Evolutionary conservation across 106 monocot species (phyloP), one percentile per base, ranked within the genome.

Genomic region (Triglochin maritima): DNA sequence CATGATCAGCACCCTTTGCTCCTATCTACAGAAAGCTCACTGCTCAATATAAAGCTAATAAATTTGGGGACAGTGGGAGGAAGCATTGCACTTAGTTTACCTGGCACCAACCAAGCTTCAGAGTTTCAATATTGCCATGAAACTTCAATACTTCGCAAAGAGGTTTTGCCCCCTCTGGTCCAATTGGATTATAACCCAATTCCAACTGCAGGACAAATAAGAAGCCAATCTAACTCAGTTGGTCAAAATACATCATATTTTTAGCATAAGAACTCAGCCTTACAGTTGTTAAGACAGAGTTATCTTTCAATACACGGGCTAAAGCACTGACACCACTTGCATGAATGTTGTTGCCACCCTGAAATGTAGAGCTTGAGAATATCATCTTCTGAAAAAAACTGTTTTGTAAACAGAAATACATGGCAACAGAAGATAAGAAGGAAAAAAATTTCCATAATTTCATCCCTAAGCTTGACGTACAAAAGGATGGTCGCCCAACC

Each of bases 31-130:
- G 12, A 62, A 47, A 49, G 16, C 42, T 68, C 49, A 61, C 7
- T 7, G 7, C 9, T 47, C 65, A 66, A 10, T 53, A 2, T 13
- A 64, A 48, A 14, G 48, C 64, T 46, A 16, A 48, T 6, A 44
- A 48, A 64, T n/a, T 6, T 7, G 3, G 49, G 10, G 49, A 46
- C 5, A n/a, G 47, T 48, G 64, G 48, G 2, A 48, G 55, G 13
- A 55, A 55, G 64, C 45, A 64, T 64, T 16, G n/a, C 50, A 53
- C 10, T 52, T 51, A 43, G 4, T 66, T 66, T 74, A 99, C 98
- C 92, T 89, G 88, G 62, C 98, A 99, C 98, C 98, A 99, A 47
- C 88, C 88, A 72, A 99, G 92, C 66, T 99, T 99, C 4, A 99
- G 75, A 4, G 86, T 99, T 81, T 87, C 86, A 56, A 99, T 69